Evolutionary conservation across 192 early-diverging fungal genomes (phyloP).

Genomic region (Coemansia sp.): DNA sequence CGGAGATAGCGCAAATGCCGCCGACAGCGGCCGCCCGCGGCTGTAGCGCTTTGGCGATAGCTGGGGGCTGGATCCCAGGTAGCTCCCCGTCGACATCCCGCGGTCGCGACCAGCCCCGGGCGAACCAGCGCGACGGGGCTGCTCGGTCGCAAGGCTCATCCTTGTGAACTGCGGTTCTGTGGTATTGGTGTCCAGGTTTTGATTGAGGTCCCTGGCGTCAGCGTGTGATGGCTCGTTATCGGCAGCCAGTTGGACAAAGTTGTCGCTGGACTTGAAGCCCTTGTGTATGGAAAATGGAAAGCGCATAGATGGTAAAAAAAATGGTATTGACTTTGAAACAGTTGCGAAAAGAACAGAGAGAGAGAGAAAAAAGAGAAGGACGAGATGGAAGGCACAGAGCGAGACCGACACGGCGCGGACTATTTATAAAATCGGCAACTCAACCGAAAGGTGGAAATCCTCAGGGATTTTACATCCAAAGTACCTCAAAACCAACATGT

Average conservation of each 20-base stretch:
- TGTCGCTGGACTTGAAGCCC: conserved; percentile 34
- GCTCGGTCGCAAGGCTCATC: not conserved
- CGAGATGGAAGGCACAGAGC: not conserved
- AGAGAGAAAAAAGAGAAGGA: not conserved
- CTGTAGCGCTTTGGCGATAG: conserved; percentile 10
- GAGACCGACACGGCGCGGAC: not conserved
- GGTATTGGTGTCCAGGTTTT: not conserved
- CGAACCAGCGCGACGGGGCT: conserved; percentile 1
- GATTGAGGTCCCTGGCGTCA: not conserved
- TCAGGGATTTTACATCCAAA: not conserved
- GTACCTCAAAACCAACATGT: not conserved
- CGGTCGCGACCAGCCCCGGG: conserved; percentile 3
- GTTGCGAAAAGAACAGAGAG: not conserved
- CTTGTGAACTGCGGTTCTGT: not conserved
- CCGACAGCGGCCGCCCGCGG: conserved; percentile 24
- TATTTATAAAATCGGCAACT: too few species aligned
- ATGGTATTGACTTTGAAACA: not conserved
- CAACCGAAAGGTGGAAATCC: not conserved
- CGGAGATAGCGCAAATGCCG: conserved; percentile 16
- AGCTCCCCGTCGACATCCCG: conserved; percentile 19
- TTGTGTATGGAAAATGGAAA: conserved; percentile 36
- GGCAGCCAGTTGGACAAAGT: conserved; percentile 37
- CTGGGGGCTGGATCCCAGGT: conserved; percentile 7
- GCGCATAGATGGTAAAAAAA: conserved; percentile 19
- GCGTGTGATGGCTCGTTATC: conserved; percentile 2